These are phyloP conservation scores for Excoecaria cochinchinensis DNA, from an alignment of 345 rosid species.

Conservation along the genomic window DNA sequence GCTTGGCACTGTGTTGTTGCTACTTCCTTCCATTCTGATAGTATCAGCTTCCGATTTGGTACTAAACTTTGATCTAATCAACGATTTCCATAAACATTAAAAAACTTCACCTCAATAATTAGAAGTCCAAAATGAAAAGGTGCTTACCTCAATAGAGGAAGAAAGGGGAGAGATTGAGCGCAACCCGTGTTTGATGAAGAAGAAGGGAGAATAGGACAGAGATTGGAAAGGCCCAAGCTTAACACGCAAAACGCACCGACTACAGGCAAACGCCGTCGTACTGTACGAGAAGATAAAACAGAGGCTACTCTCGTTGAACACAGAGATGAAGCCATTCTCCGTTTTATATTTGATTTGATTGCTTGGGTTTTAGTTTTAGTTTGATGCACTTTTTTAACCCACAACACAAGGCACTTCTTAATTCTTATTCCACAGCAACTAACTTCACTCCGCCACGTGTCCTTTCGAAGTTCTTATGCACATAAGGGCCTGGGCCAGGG, in stretches of 20 bases:
- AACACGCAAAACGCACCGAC: constrained; percentile 70
- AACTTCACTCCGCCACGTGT: not conserved
- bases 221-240: constrained; percentile 59
- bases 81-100: not conserved
- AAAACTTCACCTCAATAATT: not conserved
- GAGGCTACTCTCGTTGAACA: not conserved
- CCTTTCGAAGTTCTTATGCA: not conserved
- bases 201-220: constrained; percentile 36
- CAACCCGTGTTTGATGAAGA: constrained; percentile 45
- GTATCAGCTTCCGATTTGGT: constrained; percentile 25
- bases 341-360: not conserved
- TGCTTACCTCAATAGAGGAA: constrained; percentile 47
- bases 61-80: constrained; percentile 53
- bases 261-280: constrained; percentile 41
- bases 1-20: constrained; percentile 60
- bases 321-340: constrained; percentile 3
- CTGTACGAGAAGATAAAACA: not conserved
- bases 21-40: constrained; percentile 61
- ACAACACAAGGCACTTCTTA: not conserved
- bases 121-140: not conserved
- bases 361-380: not conserved
- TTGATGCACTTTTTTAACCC: not conserved
- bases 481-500: not conserved
- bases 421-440: not conserved
- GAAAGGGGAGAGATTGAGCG: constrained; percentile 53